Base-by-base conservation (phyloP, 1,284 basidiomycete genomes). In the Tilletia horrida region DNA sequence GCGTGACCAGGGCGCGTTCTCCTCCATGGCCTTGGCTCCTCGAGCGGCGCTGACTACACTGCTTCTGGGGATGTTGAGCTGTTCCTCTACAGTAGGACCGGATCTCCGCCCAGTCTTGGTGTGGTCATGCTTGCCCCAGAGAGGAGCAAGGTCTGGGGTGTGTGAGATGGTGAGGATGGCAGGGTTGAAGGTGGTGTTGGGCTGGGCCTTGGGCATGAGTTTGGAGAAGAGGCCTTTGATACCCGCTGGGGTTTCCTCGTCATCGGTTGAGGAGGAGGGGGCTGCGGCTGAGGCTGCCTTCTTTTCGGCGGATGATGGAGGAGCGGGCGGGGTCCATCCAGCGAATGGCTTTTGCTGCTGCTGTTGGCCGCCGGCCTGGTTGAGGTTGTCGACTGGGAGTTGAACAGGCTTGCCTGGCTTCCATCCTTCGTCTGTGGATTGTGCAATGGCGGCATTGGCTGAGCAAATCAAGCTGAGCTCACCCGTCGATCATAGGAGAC, bases 181-280 rank as follows among this genome's bases (percentile, higher is more conserved):
- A 7, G 55, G 11, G 55, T 59, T 59, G 55, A 59, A 59, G 16
- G 55, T 59, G 1, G 55, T 59, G 55, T 59, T 59, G 14, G 27
- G 16, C 27, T 31, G 29, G 13, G 55, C 6, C 27, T 59, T 59
- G 2, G 35, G 18, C 1, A 29, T 59, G 55, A 59, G 55, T 9
- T 29, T 25, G 55, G 55, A 35, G 27, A 25, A 59, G 55, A 59
- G 55, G 14, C 27, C 55, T 40, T 25, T 8, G 55, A 59, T 18
- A 7, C 45, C 45, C 4, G 35, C 35, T 40, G 50, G 50, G 6
- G n/a, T 11, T 52, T 25, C 2, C 25, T 48, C 18, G 8, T 16
- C 35, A 6, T 18, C 45, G n/a, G n/a, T 6, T 23, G 6, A n/a
- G 45, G 45, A 4, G 16, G 45, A 3, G 45, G 21, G 7, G n/a